These are phyloP conservation scores for Misopates orontium DNA, from an alignment of 257 asterid genomes.

Conservation along the genomic window DNA sequence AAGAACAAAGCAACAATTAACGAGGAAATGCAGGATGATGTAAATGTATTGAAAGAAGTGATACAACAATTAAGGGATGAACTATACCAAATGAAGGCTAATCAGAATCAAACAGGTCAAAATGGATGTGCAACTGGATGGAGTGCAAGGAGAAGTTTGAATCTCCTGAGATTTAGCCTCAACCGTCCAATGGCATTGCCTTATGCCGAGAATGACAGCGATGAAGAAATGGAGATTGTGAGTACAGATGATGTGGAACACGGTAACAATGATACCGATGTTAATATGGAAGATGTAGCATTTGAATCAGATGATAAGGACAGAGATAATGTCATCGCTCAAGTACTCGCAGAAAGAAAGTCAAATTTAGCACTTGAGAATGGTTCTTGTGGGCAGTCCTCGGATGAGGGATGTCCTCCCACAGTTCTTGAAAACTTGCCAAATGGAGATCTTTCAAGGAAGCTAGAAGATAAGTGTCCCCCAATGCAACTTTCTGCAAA, in stretches of 20 bases:
- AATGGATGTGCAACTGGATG: slow-evolving; percentile 72
- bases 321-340: slow-evolving; percentile 26
- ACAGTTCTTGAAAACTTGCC: slow-evolving; percentile 23
- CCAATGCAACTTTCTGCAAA: slow-evolving; percentile 35
- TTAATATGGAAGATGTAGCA: slow-evolving; percentile 69
- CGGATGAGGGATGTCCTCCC: slow-evolving; percentile 28
- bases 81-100: slow-evolving; percentile 69
- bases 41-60: slow-evolving; percentile 76
- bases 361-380: slow-evolving; percentile 24
- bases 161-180: slow-evolving; percentile 85
- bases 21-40: slow-evolving; percentile 97
- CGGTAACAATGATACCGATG: slow-evolving; percentile 56
- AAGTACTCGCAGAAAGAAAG: slow-evolving; percentile 18
- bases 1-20: slow-evolving; percentile 87
- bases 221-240: slow-evolving; percentile 96
- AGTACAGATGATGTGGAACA: slow-evolving; percentile 40
- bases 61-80: slow-evolving; percentile 94
- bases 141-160: slow-evolving; percentile 93
- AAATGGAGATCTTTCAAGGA: slow-evolving; percentile 30
- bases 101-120: slow-evolving; percentile 50
- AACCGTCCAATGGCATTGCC: slow-evolving; percentile 77
- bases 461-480: slow-evolving; percentile 27
- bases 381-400: slow-evolving; percentile 30
- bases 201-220: slow-evolving; percentile 73
- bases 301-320: slow-evolving; percentile 44